Percentiles rank a stretch among this genome's conserved stretches.
These are phyloP conservation scores for Phlebiopsis flavidoalba DNA, from an alignment of 768 basidiomycete species.

Conservation along the genomic window DNA sequence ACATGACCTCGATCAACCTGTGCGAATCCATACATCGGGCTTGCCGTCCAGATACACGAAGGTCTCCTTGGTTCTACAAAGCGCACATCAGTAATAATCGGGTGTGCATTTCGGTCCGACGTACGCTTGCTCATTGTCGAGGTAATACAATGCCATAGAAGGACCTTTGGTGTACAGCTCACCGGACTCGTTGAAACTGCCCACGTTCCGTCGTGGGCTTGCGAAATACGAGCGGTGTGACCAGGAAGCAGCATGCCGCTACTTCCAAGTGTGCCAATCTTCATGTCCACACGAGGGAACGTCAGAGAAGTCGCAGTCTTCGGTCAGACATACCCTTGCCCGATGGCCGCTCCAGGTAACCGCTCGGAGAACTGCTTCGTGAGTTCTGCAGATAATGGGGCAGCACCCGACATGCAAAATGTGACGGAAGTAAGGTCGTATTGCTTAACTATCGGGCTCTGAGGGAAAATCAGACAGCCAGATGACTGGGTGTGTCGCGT, in stretches of 20 bases:
- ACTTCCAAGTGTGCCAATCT: slow-evolving; percentile 21
- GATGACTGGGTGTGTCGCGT: slow-evolving; percentile 31
- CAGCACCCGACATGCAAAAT: slow-evolving; percentile 44
- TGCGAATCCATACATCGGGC: slow-evolving; percentile 52
- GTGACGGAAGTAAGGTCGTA: slow-evolving; percentile 36
- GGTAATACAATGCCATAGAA: slow-evolving; percentile 32
- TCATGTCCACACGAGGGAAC: slow-evolving; percentile 21
- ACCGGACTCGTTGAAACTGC: slow-evolving; percentile 41
- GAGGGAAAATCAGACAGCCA: slow-evolving; percentile 12
- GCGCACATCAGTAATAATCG: slow-evolving; percentile 8
- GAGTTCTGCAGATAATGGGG: slow-evolving; percentile 50
- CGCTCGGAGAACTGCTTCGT: slow-evolving; percentile 38
- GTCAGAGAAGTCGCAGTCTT: slow-evolving; percentile 34
- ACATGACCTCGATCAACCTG: slow-evolving; percentile 66
- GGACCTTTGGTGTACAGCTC: slow-evolving; percentile 45
- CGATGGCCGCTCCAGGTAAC: slow-evolving; percentile 48
- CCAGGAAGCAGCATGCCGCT: slow-evolving; percentile 41
- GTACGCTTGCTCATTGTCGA: slow-evolving; percentile 17
- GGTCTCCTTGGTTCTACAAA: slow-evolving; percentile 54
- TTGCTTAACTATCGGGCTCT: slow-evolving; percentile 37
- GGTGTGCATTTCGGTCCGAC: neutral
- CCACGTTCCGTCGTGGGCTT: slow-evolving; percentile 40
- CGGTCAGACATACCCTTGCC: slow-evolving; percentile 54
- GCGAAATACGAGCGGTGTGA: slow-evolving; percentile 37
- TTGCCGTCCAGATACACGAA: slow-evolving; percentile 31